A percentile compares a stretch with the other conserved stretches of the same genome.
Conservation (phyloP, 2,329 filamentous ascomycete genomes). For the Calonectria hawksworthii region DNA sequence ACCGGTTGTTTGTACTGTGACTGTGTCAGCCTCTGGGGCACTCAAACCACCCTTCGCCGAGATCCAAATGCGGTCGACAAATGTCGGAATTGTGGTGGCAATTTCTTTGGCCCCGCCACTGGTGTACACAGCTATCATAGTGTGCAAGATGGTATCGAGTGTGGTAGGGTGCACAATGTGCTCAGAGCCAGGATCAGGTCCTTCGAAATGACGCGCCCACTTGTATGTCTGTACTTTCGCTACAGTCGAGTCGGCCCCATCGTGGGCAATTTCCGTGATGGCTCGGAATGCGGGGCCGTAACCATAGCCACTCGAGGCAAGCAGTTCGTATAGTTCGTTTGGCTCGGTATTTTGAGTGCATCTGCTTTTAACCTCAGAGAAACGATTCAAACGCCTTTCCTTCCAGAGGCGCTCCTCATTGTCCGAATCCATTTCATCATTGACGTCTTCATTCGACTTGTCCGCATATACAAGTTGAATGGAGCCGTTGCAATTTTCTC, state of each 20-base stretch:
- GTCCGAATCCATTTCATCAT: background rate
- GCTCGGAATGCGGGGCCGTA: background rate
- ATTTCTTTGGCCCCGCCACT: background rate
- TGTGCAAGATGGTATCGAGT: slow-evolving; percentile 7
- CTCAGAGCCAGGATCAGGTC: background rate
- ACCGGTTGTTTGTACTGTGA: background rate
- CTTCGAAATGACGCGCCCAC: background rate
- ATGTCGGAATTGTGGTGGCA: background rate
- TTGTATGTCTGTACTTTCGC: background rate
- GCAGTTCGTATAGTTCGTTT: background rate
- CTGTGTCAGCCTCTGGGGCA: background rate
- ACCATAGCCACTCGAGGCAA: background rate
- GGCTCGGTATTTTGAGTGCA: background rate
- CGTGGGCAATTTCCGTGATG: background rate
- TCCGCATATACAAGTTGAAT: background rate
- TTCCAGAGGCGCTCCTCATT: background rate
- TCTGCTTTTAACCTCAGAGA: background rate
- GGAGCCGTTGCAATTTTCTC: slow-evolving; percentile 9
- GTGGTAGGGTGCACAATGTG: slow-evolving; percentile 18
- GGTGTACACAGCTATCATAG: background rate
- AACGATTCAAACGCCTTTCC: background rate
- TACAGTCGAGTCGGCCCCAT: background rate
- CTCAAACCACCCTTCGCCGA: background rate
- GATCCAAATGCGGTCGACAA: background rate
- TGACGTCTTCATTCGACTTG: background rate